phyloP scores from a whole-genome alignment of 2,329 filamentous ascomycete species.

The Zarea fungicola region DNA sequence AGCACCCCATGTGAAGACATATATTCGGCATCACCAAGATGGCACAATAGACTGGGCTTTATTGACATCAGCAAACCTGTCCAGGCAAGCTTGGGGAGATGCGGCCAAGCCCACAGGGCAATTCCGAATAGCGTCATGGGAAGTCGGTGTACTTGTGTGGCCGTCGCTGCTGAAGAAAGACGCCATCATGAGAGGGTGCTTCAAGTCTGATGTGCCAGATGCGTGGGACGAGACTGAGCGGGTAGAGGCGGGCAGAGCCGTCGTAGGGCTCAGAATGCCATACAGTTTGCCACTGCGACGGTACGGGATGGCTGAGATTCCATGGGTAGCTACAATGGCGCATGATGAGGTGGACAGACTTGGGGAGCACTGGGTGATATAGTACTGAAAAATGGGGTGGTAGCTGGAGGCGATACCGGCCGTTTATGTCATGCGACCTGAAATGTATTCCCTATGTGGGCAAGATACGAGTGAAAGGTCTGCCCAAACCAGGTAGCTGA shows the following conservation, averaged over 20 bases:
- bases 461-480: not conserved
- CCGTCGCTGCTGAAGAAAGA: conserved; percentile 51
- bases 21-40: conserved; percentile 58
- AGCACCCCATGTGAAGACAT: conserved; percentile 87
- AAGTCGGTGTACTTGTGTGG: conserved; percentile 80
- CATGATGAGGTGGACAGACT: conserved; percentile 60
- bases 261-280: conserved; percentile 73
- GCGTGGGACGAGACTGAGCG: not conserved
- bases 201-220: conserved; percentile 54
- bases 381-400: too few relatives aligned
- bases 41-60: conserved; percentile 73
- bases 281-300: conserved; percentile 70
- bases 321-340: conserved; percentile 67
- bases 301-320: conserved; percentile 59
- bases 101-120: conserved; percentile 50
- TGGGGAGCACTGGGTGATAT: conserved; percentile 35
- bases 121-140: conserved; percentile 72
- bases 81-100: conserved; percentile 84
- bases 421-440: too few relatives aligned
- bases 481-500: too few relatives aligned
- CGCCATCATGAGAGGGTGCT: conserved; percentile 62
- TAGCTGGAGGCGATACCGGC: too few relatives aligned
- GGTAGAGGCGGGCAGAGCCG: conserved; percentile 22
- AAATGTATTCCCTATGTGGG: too few relatives aligned
- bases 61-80: conserved; percentile 85